These are phyloP conservation scores for Brassica incana DNA, from an alignment of 345 rosid species.

Conservation along the genomic window DNA sequence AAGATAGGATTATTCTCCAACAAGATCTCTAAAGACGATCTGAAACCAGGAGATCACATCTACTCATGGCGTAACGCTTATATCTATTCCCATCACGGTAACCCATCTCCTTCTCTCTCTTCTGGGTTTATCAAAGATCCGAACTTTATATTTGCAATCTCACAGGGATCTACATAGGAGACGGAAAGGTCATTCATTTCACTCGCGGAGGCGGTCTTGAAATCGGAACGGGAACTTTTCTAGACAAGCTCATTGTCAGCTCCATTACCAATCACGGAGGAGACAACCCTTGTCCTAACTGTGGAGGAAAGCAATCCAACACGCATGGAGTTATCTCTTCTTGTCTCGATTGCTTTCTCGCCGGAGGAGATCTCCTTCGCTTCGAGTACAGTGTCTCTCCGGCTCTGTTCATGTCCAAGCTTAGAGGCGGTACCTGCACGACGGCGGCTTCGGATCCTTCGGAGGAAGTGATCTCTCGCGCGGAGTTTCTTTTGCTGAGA, in stretches of 20 bases:
- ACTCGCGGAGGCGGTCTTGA: constrained; percentile 71
- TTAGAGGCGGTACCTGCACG: constrained; percentile 82
- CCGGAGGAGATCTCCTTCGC: constrained; percentile 56
- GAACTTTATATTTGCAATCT: not conserved
- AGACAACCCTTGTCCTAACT: constrained; percentile 50
- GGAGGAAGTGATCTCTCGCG: constrained; percentile 59
- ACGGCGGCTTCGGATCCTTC: constrained; percentile 61
- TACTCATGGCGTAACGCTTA: constrained; percentile 78
- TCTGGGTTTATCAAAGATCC: not conserved
- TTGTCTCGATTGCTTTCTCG: constrained; percentile 73
- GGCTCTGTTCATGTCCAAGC: constrained; percentile 48
- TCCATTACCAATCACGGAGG: constrained; percentile 44
- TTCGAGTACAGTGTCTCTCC: constrained; percentile 57
- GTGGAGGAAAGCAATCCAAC: constrained; percentile 50
- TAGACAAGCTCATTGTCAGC: constrained; percentile 60
- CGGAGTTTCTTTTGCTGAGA: constrained; percentile 47
- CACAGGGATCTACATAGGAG: constrained; percentile 66
- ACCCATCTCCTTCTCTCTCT: constrained; percentile 18
- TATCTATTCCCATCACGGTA: constrained; percentile 79
- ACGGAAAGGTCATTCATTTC: constrained; percentile 71
- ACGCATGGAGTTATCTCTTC: constrained; percentile 59
- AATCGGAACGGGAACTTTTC: constrained; percentile 58
- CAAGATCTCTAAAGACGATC: constrained; percentile 49
- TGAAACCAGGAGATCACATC: constrained; percentile 76
- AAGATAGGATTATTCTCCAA: constrained; percentile 66